Percentiles rank a stretch among this genome's conserved stretches.
phyloP scores from a whole-genome alignment of 345 rosid species.

The Eutrema japonicum region DNA sequence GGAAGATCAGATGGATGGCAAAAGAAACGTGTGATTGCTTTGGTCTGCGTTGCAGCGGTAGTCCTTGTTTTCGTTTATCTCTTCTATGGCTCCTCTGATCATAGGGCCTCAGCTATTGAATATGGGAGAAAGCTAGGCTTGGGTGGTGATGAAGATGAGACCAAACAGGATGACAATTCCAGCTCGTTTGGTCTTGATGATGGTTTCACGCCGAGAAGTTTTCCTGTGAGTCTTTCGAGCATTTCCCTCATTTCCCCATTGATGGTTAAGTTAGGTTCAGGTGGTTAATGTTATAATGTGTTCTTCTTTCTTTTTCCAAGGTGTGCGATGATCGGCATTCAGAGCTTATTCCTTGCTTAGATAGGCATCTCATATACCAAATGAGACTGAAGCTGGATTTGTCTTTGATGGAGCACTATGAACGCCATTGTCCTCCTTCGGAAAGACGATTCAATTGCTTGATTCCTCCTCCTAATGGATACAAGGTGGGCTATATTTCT shows the following conservation, averaged over 20 bases:
- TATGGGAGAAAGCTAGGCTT: slow-evolving; percentile 80
- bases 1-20: slow-evolving; percentile 77
- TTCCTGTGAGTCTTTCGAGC: slow-evolving; percentile 62
- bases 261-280: not conserved
- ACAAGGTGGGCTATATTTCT: slow-evolving; percentile 58
- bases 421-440: slow-evolving; percentile 90
- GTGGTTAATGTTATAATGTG: not conserved
- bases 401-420: slow-evolving; percentile 94
- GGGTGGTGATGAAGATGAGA: slow-evolving; percentile 78
- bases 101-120: slow-evolving; percentile 67
- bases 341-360: slow-evolving; percentile 90
- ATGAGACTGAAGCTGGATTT: slow-evolving; percentile 89
- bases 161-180: slow-evolving; percentile 60
- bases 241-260: slow-evolving; percentile 12
- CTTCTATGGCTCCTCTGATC: slow-evolving; percentile 62
- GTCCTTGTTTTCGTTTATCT: slow-evolving; percentile 71
- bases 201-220: slow-evolving; percentile 57
- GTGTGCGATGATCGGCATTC: slow-evolving; percentile 92
- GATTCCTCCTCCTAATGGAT: slow-evolving; percentile 93
- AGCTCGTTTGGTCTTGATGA: slow-evolving; percentile 47
- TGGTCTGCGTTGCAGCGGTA: slow-evolving; percentile 52
- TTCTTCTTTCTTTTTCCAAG: slow-evolving; percentile 41
- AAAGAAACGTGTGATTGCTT: slow-evolving; percentile 70
- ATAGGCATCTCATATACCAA: slow-evolving; percentile 82
- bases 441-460: slow-evolving; percentile 87